These are phyloP conservation scores for Endocarpon pusillum DNA, from an alignment of 495 filamentous ascomycete genomes.

Conservation along the genomic window DNA sequence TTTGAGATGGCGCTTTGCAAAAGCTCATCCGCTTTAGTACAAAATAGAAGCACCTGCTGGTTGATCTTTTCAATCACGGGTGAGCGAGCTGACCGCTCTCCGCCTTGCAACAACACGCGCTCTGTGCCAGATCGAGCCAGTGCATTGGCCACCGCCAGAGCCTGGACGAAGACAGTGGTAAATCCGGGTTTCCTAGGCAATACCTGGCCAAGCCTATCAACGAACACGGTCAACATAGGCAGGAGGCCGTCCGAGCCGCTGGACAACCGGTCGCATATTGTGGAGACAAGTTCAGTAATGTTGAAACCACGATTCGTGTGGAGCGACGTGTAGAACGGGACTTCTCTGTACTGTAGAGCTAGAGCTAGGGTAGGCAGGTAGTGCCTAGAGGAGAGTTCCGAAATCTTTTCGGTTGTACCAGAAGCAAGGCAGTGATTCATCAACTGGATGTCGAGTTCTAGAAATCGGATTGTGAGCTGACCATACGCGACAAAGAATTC, in stretches of 20 bases:
- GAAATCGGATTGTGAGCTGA: slow-evolving; percentile 19
- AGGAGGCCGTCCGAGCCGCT: slow-evolving; percentile 15
- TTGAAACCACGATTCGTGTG: slow-evolving; percentile 12
- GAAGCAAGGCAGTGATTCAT: slow-evolving; percentile 13
- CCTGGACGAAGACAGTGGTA: slow-evolving; percentile 8
- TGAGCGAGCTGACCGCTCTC: slow-evolving; percentile 10
- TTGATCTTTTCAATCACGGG: slow-evolving; percentile 6
- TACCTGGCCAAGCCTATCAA: too few relatives aligned
- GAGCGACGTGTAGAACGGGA: slow-evolving; percentile 19
- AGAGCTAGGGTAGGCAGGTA: slow-evolving; percentile 19
- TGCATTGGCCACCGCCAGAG: slow-evolving; percentile 11
- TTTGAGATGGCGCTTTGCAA: slow-evolving; percentile 23
- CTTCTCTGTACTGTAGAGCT: slow-evolving; percentile 14
- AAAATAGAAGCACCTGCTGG: slow-evolving; percentile 13
- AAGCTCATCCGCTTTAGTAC: slow-evolving; percentile 16
- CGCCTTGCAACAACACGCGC: slow-evolving; percentile 6
- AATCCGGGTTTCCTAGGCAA: slow-evolving; percentile 15
- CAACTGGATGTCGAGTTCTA: slow-evolving; percentile 17
- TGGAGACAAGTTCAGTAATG: slow-evolving; percentile 11
- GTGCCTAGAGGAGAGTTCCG: slow-evolving; percentile 13
- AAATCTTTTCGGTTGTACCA: slow-evolving; percentile 13
- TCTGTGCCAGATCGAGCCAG: slow-evolving; percentile 14
- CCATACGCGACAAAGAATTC: slow-evolving; percentile 22
- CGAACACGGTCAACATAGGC: too few relatives aligned
- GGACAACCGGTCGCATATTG: slow-evolving; percentile 15